Evolutionary conservation across 176 grass and related monocot species (phyloP).

Genomic region (Leersia perrieri): DNA sequence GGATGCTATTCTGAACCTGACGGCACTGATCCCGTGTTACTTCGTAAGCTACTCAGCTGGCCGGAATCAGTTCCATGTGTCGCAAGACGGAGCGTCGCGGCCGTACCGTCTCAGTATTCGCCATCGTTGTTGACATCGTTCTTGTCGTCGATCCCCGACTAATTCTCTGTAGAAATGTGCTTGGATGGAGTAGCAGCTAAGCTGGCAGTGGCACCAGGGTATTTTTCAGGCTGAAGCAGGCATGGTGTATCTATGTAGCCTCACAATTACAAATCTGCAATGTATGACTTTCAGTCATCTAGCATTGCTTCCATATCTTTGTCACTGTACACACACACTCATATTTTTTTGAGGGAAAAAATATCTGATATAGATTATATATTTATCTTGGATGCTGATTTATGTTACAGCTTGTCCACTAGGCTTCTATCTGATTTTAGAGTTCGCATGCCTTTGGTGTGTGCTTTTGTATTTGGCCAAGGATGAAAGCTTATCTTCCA

Average conservation of each 20-base stretch:
- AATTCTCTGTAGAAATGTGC: background rate
- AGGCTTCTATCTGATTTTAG: background rate
- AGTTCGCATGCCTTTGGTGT: background rate
- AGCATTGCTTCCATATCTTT: background rate
- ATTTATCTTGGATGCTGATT: background rate
- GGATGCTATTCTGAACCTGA: constrained; percentile 51
- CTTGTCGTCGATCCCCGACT: background rate
- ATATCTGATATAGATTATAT: background rate
- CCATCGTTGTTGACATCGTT: background rate
- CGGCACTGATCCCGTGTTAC: constrained; percentile 32
- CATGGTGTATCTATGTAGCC: background rate
- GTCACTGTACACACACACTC: background rate
- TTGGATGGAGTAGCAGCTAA: background rate
- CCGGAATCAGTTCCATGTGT: constrained; percentile 32
- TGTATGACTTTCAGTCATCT: background rate
- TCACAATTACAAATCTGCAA: background rate
- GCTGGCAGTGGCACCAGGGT: background rate
- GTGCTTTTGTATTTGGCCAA: background rate
- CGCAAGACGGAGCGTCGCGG: background rate
- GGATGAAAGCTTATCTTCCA: background rate
- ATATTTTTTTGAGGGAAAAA: too few species aligned
- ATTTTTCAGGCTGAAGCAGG: constrained; percentile 10
- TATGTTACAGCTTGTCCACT: background rate
- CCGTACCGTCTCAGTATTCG: constrained; percentile 30
- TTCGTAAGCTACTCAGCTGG: background rate